Conservation (phyloP, 331 rosid genomes). For the Quercus phellos region DNA sequence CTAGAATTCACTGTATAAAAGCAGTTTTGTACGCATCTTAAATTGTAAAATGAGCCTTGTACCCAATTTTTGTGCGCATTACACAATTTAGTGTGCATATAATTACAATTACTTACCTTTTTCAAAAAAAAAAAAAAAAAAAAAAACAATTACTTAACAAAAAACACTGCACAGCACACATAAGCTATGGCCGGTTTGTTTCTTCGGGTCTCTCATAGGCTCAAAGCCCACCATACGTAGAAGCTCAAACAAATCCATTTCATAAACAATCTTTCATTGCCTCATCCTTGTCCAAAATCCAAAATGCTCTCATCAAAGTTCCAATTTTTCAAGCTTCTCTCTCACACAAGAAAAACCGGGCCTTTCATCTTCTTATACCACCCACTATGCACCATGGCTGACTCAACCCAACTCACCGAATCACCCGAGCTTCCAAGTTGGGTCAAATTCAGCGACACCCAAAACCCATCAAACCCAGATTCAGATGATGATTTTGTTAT, state of each 20-base stretch:
- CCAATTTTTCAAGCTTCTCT: conserved; percentile 16
- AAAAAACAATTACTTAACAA: no score
- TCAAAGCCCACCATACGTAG: no score
- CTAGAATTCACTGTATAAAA: rapidly evolving
- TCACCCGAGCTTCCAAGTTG: conserved; percentile 74
- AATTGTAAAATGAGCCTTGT: no score
- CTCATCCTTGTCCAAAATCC: background rate
- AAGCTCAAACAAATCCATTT: no score
- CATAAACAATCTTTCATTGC: no score
- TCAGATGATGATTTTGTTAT: conserved; percentile 60
- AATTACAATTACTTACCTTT: no score
- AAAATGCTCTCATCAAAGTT: conserved; percentile 39
- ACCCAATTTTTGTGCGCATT: no score
- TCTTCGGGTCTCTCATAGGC: no score
- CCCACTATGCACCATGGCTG: conserved; percentile 37
- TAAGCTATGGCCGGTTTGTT: no score
- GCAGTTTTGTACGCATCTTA: rapidly evolving
- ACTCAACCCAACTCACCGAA: conserved; percentile 28
- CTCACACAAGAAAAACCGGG: conserved; percentile 3
- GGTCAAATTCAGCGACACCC: conserved; percentile 42
- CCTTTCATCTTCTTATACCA: conserved; percentile 16
- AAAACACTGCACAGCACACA: no score
- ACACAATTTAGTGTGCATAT: no score
- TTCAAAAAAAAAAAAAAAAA: no score
- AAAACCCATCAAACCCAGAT: conserved; percentile 14